A percentile compares a stretch with the other conserved stretches of the same genome.
phyloP scores from a whole-genome alignment of 1,284 basidiomycete genomes.

The Quambalaria eucalypti region DNA sequence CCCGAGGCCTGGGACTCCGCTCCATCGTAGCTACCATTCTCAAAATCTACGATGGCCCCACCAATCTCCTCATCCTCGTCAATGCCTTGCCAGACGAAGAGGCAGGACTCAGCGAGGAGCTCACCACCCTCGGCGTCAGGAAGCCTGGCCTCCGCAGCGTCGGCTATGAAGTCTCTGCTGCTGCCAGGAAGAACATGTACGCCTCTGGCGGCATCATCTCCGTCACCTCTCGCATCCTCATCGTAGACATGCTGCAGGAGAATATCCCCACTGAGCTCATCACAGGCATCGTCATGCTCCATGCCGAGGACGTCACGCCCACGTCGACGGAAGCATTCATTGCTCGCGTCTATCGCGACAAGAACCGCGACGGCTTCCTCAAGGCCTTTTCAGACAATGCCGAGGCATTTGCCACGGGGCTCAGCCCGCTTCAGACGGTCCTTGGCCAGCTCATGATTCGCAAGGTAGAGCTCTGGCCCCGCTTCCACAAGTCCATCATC shows the following conservation, averaged over 20 bases:
- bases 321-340: conserved; percentile 46
- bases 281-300: conserved; percentile 84
- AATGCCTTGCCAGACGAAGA: conserved; percentile 83
- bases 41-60: conserved; percentile 81
- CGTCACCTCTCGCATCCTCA: conserved; percentile 84
- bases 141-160: conserved; percentile 76
- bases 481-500: conserved; percentile 57
- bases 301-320: conserved; percentile 79
- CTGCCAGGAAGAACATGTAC: conserved; percentile 25
- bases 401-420: conserved; percentile 80
- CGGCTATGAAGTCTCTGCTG: conserved; percentile 58
- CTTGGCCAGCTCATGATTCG: conserved; percentile 84
- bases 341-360: conserved; percentile 33
- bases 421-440: conserved; percentile 82
- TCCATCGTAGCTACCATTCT: conserved; percentile 35
- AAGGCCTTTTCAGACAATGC: conserved; percentile 97
- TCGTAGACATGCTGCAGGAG: conserved; percentile 82
- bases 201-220: conserved; percentile 61
- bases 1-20: conserved; percentile 37
- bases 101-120: conserved; percentile 78
- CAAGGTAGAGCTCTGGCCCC: conserved; percentile 78
- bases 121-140: conserved; percentile 80
- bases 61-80: conserved; percentile 68
- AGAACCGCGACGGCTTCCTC: conserved; percentile 61
- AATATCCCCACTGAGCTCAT: conserved; percentile 76